Percentiles rank a stretch among this genome's conserved stretches.
These are phyloP conservation scores for Effrenium voratum DNA, from an alignment of 73 alveolate species.

Conservation along the genomic window DNA sequence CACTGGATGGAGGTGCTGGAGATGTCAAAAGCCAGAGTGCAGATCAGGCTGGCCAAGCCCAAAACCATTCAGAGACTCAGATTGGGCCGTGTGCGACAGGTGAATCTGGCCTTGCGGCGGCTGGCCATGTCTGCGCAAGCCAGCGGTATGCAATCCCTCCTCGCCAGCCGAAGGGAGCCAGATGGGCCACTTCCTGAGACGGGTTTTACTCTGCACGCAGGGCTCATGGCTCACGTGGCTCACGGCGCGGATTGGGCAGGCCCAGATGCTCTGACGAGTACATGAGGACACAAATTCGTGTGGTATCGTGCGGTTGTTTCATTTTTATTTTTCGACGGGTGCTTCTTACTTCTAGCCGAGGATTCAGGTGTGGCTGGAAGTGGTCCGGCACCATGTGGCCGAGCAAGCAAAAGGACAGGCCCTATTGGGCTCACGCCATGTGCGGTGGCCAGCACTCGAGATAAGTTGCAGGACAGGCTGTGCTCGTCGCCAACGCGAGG, in stretches of 20 bases:
- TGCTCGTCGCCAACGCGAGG: neutral
- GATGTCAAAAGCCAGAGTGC: constrained; percentile 42
- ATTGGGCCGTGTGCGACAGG: neutral
- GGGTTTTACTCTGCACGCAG: neutral
- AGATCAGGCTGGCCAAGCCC: constrained; percentile 29
- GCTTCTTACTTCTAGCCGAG: neutral
- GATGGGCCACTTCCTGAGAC: neutral
- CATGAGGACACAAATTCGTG: constrained; percentile 34
- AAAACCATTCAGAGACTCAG: neutral
- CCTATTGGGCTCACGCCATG: neutral
- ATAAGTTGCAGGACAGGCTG: neutral
- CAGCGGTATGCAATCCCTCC: constrained; percentile 39
- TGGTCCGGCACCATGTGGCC: constrained; percentile 29
- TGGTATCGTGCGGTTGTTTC: neutral
- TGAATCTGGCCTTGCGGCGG: constrained; percentile 69
- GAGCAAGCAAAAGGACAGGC: constrained; percentile 34
- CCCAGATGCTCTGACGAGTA: constrained; percentile 59
- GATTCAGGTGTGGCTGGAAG: constrained; percentile 84
- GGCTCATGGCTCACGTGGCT: neutral
- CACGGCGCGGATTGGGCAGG: neutral
- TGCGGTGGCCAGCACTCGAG: neutral
- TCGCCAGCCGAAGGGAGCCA: neutral
- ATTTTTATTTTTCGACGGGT: neutral
- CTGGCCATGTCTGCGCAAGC: constrained; percentile 75
- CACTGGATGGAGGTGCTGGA: neutral